Base-by-base conservation (phyloP, 495 filamentous ascomycete species). In the Parathielavia appendiculata region DNA sequence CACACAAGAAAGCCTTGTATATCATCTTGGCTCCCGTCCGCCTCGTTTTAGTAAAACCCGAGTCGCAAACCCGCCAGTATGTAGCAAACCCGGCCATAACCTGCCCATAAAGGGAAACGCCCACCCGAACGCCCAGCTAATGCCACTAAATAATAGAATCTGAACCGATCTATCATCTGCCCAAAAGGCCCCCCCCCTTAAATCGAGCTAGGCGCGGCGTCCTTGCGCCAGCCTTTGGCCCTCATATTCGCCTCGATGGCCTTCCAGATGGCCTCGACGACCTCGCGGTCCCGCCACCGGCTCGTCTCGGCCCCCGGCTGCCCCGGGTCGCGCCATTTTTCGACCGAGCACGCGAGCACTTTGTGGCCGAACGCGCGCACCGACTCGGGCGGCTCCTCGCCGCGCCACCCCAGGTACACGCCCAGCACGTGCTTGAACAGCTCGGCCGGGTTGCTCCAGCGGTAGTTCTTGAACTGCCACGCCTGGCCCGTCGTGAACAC, bases 381-480 rank as follows among this genome's bases (percentile, higher is more conserved):
- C 26, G 80, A 79, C 23, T 83, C 79, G 0, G 95, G 95, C 8
- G 84, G 74, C 58, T 85, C 79, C 64, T 99, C 95, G 8, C 90
- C 92, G 40, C 87, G 79, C 90, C 89, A 97, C 4, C 93, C 93
- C 26, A 97, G 85, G 67, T 92, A 95, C 44, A 97, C 76, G 49
- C 93, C 93, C 14, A 88, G 78, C 19, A 89, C 86, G 62, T 96
- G 88, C 59, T 83, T 81, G 74, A 99, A 99, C 34, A 99, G 79
- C 60, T 97, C 93, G 4, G 83, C 75, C 5, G 95, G 89, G 26
- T 90, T 84, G 58, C 87, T 86, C 92, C 93, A 97, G 75, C 93
- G 95, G 81, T 97, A 99, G 47, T 85, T 87, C 74, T 96, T 95
- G 75, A 97, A 99, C 72, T 99, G 93, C 93, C 93, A 99, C 12